Percentiles rank a stretch among this genome's conserved stretches.
phyloP scores from a whole-genome alignment of 2,329 filamentous ascomycete genomes.

The Diaporthe australafricana region DNA sequence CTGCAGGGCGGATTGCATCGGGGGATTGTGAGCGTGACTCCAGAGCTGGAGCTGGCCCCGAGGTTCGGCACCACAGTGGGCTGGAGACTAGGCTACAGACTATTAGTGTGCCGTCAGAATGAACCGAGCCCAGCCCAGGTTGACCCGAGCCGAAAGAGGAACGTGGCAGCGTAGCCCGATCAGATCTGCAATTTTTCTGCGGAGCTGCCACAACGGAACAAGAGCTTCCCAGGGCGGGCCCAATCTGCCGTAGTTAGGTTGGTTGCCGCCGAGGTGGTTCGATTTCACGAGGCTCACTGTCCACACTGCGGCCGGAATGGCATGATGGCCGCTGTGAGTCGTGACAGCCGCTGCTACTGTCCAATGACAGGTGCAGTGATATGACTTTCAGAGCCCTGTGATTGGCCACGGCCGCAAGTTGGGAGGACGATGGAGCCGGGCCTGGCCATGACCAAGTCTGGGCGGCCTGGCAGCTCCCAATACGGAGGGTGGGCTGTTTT shows the following conservation, averaged over 20 bases:
- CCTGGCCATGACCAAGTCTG: slow-evolving; percentile 2
- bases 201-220: slow-evolving; percentile 27
- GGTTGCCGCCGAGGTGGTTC: slow-evolving; percentile 30
- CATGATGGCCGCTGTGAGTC: slow-evolving; percentile 7
- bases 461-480: slow-evolving; percentile 23
- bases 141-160: slow-evolving; percentile 17
- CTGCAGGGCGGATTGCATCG: background rate
- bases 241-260: slow-evolving; percentile 7
- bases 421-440: slow-evolving; percentile 12
- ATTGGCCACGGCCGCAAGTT: slow-evolving; percentile 22
- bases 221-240: slow-evolving; percentile 22
- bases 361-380: slow-evolving; percentile 25
- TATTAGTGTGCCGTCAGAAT: background rate
- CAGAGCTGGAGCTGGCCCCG: slow-evolving; percentile 1
- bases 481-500: slow-evolving; percentile 15
- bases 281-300: slow-evolving; percentile 30
- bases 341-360: background rate
- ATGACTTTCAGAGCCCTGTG: background rate
- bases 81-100: background rate
- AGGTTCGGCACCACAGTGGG: background rate
- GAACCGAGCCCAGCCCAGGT: background rate
- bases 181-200: slow-evolving; percentile 16
- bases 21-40: background rate
- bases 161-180: background rate
- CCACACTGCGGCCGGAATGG: slow-evolving; percentile 28